Percentiles rank a stretch among this genome's conserved stretches.
These are phyloP conservation scores for Lolium perenne DNA, from an alignment of 176 grass and related monocot species.

Conservation along the genomic window DNA sequence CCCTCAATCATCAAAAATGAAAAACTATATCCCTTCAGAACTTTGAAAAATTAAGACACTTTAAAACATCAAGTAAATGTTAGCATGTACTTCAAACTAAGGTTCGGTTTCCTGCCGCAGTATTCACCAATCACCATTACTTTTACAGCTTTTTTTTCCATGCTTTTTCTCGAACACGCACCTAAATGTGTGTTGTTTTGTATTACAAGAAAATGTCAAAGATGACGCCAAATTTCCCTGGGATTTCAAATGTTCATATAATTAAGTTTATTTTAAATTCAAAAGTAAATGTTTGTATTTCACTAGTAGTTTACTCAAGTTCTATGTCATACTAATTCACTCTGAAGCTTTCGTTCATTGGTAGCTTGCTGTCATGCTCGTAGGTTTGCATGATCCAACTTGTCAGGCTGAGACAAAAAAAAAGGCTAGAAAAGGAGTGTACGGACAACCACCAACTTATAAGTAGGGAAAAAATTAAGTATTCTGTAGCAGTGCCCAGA, in stretches of 20 bases:
- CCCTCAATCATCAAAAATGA: constrained; percentile 35
- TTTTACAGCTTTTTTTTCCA: not conserved
- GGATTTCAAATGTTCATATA: not conserved
- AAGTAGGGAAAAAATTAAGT: constrained; percentile 10
- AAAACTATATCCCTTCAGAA: constrained; percentile 31
- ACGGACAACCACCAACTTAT: not conserved
- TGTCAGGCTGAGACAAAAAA: not conserved
- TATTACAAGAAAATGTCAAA: constrained; percentile 15
- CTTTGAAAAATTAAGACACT: constrained; percentile 14
- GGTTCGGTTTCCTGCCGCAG: not conserved
- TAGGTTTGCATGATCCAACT: not conserved
- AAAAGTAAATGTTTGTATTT: constrained; percentile 15
- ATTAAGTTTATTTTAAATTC: constrained; percentile 8
- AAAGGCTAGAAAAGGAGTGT: not conserved
- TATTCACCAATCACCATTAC: no score
- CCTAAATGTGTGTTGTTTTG: constrained; percentile 14
- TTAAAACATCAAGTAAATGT: constrained; percentile 27
- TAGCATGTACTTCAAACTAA: not conserved
- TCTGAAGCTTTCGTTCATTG: not conserved
- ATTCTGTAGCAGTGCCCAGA: not conserved
- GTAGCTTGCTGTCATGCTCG: not conserved
- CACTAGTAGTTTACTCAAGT: constrained; percentile 10
- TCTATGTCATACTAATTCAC: not conserved
- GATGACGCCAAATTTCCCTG: not conserved
- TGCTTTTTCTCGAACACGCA: not conserved